Conservation (phyloP, 2,329 filamentous ascomycete genomes). For the Cladosporium sp. region DNA sequence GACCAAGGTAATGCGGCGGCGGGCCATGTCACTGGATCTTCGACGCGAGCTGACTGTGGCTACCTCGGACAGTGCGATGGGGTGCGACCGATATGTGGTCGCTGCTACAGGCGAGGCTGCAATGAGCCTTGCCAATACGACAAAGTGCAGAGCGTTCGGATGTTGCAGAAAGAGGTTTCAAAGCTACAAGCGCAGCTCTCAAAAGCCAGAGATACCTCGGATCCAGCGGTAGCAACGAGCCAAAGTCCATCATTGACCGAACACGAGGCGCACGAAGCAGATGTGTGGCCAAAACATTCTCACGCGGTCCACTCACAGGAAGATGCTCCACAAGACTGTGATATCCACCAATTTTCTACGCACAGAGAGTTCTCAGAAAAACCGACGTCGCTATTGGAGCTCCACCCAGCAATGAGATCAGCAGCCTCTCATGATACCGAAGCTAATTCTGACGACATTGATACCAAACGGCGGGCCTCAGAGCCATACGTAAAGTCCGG, state of each 20-base stretch:
- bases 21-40: background rate
- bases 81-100: background rate
- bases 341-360: no score
- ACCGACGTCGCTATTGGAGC: no score
- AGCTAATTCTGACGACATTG: no score
- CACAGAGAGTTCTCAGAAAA: no score
- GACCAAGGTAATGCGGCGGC: background rate
- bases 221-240: background rate
- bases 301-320: background rate
- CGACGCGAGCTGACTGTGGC: background rate
- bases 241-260: no score
- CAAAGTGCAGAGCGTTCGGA: background rate
- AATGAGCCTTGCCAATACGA: background rate
- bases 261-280: background rate
- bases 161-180: background rate
- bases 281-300: background rate
- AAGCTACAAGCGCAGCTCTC: background rate
- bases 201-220: background rate
- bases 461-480: no score
- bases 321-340: no score
- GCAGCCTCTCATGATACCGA: no score
- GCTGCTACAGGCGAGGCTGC: background rate
- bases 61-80: background rate
- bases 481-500: background rate
- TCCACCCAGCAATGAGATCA: no score